Base-by-base conservation (phyloP, 2,329 filamentous ascomycete genomes). In the Scytalidium lignicola region DNA sequence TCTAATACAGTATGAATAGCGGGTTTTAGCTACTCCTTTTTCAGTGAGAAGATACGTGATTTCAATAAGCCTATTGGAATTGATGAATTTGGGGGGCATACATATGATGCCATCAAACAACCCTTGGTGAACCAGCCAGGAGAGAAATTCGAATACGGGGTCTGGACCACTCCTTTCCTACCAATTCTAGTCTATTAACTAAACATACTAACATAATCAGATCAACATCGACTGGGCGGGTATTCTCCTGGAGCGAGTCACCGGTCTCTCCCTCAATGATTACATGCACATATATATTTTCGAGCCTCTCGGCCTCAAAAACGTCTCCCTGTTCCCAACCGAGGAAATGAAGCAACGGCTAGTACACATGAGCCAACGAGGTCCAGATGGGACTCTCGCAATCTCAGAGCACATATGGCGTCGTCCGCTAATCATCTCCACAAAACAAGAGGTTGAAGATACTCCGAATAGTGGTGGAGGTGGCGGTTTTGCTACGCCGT, bases 111-210 rank as follows among this genome's bases (percentile, higher is more conserved):
- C n/a, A 7, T 37, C 32, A 40, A 47, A 10, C 49, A 50, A 28
- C 56, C 59, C 1, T 63, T 88, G 15, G 62, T 85, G 1, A 80
- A 83, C 54, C 80, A 87, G 56, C 82, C 80, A 0, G 82, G 83
- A 0, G 72, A 74, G n/a, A 70, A 68, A 3, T 86, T 78, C 75
- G 72, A 81, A 49, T 86, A 86, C 19, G 76, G 77, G 0, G 74
- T 79, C 63, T 67, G 70, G 65, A 55, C 3, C 22, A 37, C 10
- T 10, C 21, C 9, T 45, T 7, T 32, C 13, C 6, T 18, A 10
- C 12, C 21, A 13, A 45, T 15, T 19, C 2, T 26, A 3, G 19
- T 3, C n/a, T 15, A 7, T 23, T 19, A 7, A 37, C 18, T 7
- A 18, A 41, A 3, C 12, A 26, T 22, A 43, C 41, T 43, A 22